Evolutionary conservation across 495 filamentous ascomycete species (phyloP).

Genomic region (Bacidia rubella): DNA sequence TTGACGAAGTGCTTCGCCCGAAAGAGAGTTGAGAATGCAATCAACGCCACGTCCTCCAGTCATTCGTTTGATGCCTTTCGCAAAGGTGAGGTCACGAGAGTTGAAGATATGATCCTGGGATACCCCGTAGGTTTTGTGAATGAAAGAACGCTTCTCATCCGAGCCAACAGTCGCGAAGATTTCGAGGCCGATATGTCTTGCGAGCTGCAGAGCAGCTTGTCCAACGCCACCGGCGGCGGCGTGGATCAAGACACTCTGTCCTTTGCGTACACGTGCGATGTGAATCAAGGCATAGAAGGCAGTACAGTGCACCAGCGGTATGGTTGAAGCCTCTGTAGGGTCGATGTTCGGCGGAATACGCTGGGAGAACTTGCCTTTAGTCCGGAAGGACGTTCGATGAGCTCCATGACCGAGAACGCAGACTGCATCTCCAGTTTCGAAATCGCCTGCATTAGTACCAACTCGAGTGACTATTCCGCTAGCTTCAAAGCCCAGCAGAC

Average conservation of each 20-base stretch:
- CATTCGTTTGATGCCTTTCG: conserved; percentile 30
- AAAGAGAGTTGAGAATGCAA: conserved; percentile 37
- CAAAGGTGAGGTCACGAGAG: conserved; percentile 33
- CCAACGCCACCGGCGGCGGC: conserved; percentile 34
- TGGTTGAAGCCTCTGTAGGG: conserved; percentile 21
- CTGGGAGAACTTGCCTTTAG: not conserved
- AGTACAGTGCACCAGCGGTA: conserved; percentile 24
- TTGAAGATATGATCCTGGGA: conserved; percentile 33
- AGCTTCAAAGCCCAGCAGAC: conserved; percentile 13
- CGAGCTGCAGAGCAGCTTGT: conserved; percentile 34
- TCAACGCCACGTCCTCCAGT: conserved; percentile 43
- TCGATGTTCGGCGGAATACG: conserved; percentile 19
- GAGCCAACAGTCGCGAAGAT: conserved; percentile 36
- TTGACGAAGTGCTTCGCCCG: conserved; percentile 29
- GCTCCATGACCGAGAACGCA: not conserved
- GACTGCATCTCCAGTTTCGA: conserved; percentile 13
- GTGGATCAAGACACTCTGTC: conserved; percentile 37
- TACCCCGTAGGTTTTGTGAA: conserved; percentile 28
- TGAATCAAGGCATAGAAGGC: conserved; percentile 24
- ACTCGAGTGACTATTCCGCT: conserved; percentile 12
- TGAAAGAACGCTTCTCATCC: conserved; percentile 26
- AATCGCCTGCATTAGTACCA: not conserved
- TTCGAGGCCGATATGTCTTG: conserved; percentile 22
- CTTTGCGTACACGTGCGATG: conserved; percentile 20
- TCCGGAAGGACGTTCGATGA: conserved; percentile 2